phyloP scores from a whole-genome alignment of 2,329 filamentous ascomycete species.

The Neofusicoccum parvum region DNA sequence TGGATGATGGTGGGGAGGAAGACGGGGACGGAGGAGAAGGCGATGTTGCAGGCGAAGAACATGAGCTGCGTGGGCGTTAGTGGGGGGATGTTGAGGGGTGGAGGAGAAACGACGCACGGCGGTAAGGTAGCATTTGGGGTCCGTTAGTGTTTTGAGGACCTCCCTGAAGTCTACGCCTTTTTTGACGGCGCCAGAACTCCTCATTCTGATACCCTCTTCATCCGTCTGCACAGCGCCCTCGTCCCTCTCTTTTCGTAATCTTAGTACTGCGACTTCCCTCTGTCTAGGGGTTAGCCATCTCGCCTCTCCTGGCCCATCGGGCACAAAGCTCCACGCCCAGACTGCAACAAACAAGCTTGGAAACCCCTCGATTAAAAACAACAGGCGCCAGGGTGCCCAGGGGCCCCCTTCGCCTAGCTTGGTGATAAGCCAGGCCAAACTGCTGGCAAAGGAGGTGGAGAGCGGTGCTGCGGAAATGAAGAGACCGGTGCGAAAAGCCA shows the following conservation, averaged over 20 bases:
- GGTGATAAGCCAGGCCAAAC: slow-evolving; percentile 72
- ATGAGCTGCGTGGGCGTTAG: slow-evolving; percentile 53
- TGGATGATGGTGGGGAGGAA: slow-evolving; percentile 81
- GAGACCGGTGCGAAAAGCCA: slow-evolving; percentile 82
- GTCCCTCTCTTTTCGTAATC: slow-evolving; percentile 58
- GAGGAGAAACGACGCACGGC: slow-evolving; percentile 48
- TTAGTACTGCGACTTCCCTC: slow-evolving; percentile 68
- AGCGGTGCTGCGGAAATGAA: slow-evolving; percentile 76
- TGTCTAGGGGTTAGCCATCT: slow-evolving; percentile 47
- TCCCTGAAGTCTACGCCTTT: slow-evolving; percentile 57
- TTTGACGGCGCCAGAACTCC: slow-evolving; percentile 1
- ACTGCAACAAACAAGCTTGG: slow-evolving; percentile 76
- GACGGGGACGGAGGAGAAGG: slow-evolving; percentile 83
- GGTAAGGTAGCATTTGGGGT: slow-evolving; percentile 74
- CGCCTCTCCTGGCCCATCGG: slow-evolving; percentile 65
- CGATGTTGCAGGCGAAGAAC: slow-evolving; percentile 86
- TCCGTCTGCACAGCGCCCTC: slow-evolving; percentile 31
- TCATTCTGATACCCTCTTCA: slow-evolving; percentile 22
- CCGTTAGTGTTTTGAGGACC: slow-evolving; percentile 60
- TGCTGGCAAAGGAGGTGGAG: slow-evolving; percentile 71
- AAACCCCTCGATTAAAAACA: slow-evolving; percentile 84
- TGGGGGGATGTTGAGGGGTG: slow-evolving; percentile 22
- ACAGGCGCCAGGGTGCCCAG: slow-evolving; percentile 80
- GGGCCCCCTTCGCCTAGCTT: slow-evolving; percentile 65
- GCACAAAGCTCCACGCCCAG: slow-evolving; percentile 73